Evolutionary conservation across 192 early-diverging fungal genomes (phyloP).

Genomic region (Linnemannia hyalina): DNA sequence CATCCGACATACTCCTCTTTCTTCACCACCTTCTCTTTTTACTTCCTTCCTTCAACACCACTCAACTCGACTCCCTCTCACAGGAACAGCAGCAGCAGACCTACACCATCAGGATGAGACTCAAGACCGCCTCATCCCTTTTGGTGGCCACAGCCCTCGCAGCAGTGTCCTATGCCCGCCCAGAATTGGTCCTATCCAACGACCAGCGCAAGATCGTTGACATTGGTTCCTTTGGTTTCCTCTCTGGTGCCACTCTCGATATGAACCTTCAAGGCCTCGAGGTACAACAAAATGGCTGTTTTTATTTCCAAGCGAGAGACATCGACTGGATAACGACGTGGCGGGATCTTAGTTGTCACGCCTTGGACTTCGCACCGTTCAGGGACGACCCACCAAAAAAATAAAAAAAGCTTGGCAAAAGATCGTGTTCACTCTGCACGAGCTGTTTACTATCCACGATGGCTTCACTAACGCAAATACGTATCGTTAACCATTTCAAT

Average conservation of each 20-base stretch:
- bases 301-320: background rate
- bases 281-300: conserved; percentile 15
- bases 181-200: conserved; percentile 47
- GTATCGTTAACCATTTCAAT: background rate
- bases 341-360: background rate
- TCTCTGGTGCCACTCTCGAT: conserved; percentile 57
- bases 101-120: conserved; percentile 30
- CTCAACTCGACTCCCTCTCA: background rate
- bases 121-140: conserved; percentile 26
- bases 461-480: too few species aligned
- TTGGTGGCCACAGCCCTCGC: conserved; percentile 15
- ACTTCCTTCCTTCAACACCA: background rate
- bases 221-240: conserved; percentile 65
- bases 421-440: too few species aligned
- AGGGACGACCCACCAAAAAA: background rate
- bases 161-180: conserved; percentile 33
- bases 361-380: background rate
- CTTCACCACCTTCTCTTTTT: background rate
- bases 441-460: too few species aligned
- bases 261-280: conserved; percentile 54
- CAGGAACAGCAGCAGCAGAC: background rate
- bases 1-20: background rate
- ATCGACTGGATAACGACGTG: background rate
- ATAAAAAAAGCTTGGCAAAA: background rate
- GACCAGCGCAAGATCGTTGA: conserved; percentile 54